Evolutionary conservation across 805 yeast genomes (phyloP).

Genomic region (Candida anglica): DNA sequence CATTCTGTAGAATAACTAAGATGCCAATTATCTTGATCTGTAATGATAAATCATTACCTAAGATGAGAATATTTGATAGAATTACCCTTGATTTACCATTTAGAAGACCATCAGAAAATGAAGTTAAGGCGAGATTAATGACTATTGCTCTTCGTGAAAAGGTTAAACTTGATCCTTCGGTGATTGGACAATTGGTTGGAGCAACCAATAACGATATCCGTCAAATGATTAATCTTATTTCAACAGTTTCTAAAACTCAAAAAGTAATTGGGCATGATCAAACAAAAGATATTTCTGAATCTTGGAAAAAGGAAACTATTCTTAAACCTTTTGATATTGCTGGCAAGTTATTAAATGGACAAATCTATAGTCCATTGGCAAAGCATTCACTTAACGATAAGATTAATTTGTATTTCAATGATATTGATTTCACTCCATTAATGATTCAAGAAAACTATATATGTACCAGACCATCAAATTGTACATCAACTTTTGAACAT

Average conservation of each 20-base stretch:
- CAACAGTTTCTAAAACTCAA: slow-evolving; percentile 77
- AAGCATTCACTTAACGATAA: slow-evolving; percentile 69
- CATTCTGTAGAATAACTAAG: slow-evolving; percentile 76
- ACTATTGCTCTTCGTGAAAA: slow-evolving; percentile 86
- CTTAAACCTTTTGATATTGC: slow-evolving; percentile 91
- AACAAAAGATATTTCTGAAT: slow-evolving; percentile 54
- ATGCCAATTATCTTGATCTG: slow-evolving; percentile 92
- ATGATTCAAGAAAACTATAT: slow-evolving; percentile 96
- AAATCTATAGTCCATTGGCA: slow-evolving; percentile 50
- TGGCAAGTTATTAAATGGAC: slow-evolving; percentile 57
- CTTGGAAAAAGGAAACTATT: slow-evolving; percentile 89
- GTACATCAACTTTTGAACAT: slow-evolving; percentile 44
- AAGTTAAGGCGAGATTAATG: slow-evolving; percentile 79
- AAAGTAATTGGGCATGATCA: slow-evolving; percentile 60
- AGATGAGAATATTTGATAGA: slow-evolving; percentile 93
- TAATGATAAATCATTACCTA: slow-evolving; percentile 87
- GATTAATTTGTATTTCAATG: slow-evolving; percentile 87
- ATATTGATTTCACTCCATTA: slow-evolving; percentile 88
- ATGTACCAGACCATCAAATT: slow-evolving; percentile 53
- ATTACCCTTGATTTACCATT: slow-evolving; percentile 77
- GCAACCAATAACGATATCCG: slow-evolving; percentile 90
- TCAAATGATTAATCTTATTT: slow-evolving; percentile 84
- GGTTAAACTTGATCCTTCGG: slow-evolving; percentile 71
- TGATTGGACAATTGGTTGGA: slow-evolving; percentile 78
- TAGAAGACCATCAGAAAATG: slow-evolving; percentile 81